Evolutionary conservation across 768 basidiomycete species (phyloP).

Genomic region (Hirschioporus abietinus): DNA sequence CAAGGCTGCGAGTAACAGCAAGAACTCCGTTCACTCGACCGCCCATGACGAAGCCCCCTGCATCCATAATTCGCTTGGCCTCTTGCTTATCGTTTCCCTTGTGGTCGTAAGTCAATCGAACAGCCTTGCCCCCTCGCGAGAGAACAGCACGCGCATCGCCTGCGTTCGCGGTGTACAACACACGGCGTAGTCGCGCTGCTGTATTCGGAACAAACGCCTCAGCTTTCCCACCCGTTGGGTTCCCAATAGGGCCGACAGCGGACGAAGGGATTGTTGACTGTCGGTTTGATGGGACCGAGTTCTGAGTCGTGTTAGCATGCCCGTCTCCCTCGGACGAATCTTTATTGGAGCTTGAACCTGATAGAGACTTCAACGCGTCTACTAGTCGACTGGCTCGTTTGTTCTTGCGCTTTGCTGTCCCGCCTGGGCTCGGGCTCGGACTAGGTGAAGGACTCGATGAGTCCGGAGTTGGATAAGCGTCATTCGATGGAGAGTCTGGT

Average conservation of each 20-base stretch:
- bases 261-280: not conserved
- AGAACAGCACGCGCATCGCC: conserved; percentile 95
- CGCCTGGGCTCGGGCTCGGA: not conserved
- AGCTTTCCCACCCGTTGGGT: not conserved
- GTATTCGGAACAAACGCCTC: not conserved
- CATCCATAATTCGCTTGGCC: conserved; percentile 95
- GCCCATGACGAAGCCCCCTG: conserved; percentile 98
- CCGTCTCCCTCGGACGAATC: not conserved
- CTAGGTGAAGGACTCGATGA: conserved; percentile 19
- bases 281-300: not conserved
- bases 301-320: not conserved
- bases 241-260: not conserved
- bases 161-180: conserved; percentile 93
- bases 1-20: conserved; percentile 92
- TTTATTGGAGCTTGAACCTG: conserved; percentile 5
- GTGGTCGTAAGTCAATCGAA: conserved; percentile 96
- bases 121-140: conserved; percentile 83
- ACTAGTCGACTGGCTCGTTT: conserved; percentile 48
- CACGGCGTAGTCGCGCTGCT: conserved; percentile 53
- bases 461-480: conserved; percentile 29
- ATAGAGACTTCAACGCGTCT: conserved; percentile 23
- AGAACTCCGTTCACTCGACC: conserved; percentile 97
- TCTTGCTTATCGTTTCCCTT: conserved; percentile 97
- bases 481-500: conserved; percentile 24
- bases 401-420: conserved; percentile 24